Base-by-base conservation (phyloP, 2,329 filamentous ascomycete species). In the Atkinsonella hypoxylon region DNA sequence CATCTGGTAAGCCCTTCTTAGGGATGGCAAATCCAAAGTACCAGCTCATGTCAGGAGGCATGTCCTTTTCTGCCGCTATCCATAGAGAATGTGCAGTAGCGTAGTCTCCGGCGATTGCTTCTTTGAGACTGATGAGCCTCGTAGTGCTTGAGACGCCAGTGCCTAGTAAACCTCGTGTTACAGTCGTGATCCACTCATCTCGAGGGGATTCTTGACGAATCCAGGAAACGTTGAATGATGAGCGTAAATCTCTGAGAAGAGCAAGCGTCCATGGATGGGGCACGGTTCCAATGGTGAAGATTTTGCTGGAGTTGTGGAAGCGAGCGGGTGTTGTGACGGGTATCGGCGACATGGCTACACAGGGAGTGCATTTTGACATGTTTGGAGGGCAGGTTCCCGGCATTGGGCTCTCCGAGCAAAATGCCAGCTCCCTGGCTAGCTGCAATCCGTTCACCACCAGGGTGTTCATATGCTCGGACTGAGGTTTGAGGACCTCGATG, bases 251-350 rank as follows among this genome's bases (percentile, higher is more conserved):
- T 52, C 81, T 75, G 17, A 97, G 72, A 12, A 81, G 78, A 49
- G 82, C 78, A 41, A 89, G 74, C 1, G 90, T 96, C 71, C 89
- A 95, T 0, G 93, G 93, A 64, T 98, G 93, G 0, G 91, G 91
- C 12, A 97, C 84, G 0, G 83, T 87, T 53, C 85, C 89, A 55
- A 98, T 87, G 2, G 85, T 89, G 70, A 89, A 97, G 15, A 85
- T 63, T 1, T 73, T 74, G 13, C 83, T 82, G 4, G 76, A 77
- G 65, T 96, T 95, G 50, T 77, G 77, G 66, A 88, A 93, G 17
- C 76, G 70, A 3, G 77, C 68, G 2, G 82, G 79, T 0, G 82
- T 84, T n/a, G 75, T 72, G 57, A 95, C 77, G 48, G 77, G 78
- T 67, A 89, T 75, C 0, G 79, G 76, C 32, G 78, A 76, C 22